Percentiles rank a stretch among this genome's conserved stretches.
phyloP scores from a whole-genome alignment of 139 green algal species.

The Marvania coccoides region DNA sequence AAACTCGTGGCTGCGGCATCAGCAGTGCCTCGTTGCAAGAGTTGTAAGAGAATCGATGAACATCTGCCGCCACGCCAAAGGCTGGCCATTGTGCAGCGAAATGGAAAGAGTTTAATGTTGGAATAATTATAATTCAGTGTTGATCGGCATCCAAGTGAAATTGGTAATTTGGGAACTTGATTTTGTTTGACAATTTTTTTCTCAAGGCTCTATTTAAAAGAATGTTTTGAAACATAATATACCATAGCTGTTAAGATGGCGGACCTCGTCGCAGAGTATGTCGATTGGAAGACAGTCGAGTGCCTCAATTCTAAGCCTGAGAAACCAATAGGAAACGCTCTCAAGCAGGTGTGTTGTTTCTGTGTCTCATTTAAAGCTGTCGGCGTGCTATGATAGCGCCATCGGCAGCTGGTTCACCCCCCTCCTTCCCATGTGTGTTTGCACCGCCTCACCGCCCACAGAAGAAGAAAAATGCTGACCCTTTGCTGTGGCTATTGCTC shows the following conservation, averaged over 20 bases:
- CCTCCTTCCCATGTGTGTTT: no score
- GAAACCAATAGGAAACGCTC: constrained; percentile 42
- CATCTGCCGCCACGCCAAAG: neutral
- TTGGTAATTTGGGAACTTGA: no score
- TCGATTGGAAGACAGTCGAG: constrained; percentile 66
- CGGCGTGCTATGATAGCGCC: neutral
- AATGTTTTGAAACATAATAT: constrained; percentile 5
- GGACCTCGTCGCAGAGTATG: constrained; percentile 62
- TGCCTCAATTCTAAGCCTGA: constrained; percentile 65
- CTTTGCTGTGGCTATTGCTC: no score
- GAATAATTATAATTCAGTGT: no score
- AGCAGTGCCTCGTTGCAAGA: neutral
- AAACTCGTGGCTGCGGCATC: no score
- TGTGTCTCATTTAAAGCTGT: neutral
- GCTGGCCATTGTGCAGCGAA: neutral
- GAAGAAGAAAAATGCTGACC: no score
- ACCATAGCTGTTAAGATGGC: constrained; percentile 3
- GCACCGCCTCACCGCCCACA: no score
- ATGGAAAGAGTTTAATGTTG: no score
- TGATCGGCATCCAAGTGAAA: no score
- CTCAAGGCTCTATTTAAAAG: neutral
- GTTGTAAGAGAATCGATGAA: neutral
- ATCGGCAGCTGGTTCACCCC: no score
- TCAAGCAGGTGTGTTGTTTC: constrained; percentile 56
- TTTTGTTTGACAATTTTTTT: no score